Base-by-base conservation (phyloP, 306 rosid genomes). In the Casuarina equisetifolia region DNA sequence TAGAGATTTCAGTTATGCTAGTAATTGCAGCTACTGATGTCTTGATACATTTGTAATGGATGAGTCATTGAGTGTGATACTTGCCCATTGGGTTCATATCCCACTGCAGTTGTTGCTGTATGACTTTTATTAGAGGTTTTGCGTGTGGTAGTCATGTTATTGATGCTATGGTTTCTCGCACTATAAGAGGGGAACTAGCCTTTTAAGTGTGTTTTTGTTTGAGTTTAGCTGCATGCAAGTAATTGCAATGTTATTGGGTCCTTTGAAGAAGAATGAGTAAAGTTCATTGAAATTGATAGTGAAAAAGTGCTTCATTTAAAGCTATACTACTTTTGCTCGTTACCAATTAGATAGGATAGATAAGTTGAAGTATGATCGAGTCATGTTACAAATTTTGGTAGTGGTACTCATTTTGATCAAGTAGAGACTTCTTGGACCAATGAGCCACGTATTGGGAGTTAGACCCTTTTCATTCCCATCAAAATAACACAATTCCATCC, bases 121-220 rank as follows among this genome's bases (percentile, higher is more conserved):
- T 43, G 6, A 40, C 71, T 67, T 43, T 67, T 3, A n/a, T 67
- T 32, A 25, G 35, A 8, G 50, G 32, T 42, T 67, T 42, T 25
- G 42, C 50, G 16, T 66, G 49, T 5, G 25, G 9, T 49, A 40
- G 50, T 40, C 48, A 0, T 42, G 50, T 42, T 67, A 17, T 42
- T 67, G 8, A 9, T 38, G 9, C 69, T 67, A 67, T 35, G 71
- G 71, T 17, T 67, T 67, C 50, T 42, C 6, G 71, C 71, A 42
- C 71, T 17, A 49, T 17, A 67, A 16, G 40, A n/a, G 8, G 49
- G 71, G 35, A 17, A 50, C n/a, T 40, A 43, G 35, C 49, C 71
- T 9, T 25, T 42, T 8, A 67, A 66, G 71, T 66, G 3, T 66
- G 35, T 17, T 66, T 25, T 66, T 66, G 49, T 42, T 66, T 42